Percentiles rank a stretch among this genome's conserved stretches.
Conservation (phyloP, 176 grass and related monocot genomes). For the Calamus simplicifolius region DNA sequence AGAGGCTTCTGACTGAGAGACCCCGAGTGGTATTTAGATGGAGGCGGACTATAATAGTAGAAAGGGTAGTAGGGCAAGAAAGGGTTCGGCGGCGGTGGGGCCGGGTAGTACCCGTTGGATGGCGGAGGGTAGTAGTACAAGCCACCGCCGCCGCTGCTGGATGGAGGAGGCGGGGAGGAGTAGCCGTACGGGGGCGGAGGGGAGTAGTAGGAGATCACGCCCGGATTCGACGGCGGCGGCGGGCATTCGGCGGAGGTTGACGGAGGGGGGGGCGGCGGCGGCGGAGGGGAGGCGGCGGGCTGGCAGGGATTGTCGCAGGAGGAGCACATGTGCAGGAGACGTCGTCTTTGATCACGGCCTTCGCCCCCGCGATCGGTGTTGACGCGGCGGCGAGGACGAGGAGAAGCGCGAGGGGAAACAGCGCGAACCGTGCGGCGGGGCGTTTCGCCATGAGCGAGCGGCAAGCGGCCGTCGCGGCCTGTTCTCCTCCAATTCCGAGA, state of each 20-base stretch:
- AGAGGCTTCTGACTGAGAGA: not conserved
- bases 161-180: conserved; percentile 28
- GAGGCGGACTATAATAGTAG: conserved; percentile 81
- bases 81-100: conserved; percentile 88
- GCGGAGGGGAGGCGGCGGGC: conserved; percentile 51
- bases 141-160: conserved; percentile 10
- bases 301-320: conserved; percentile 78
- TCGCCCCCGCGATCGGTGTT: too few relatives aligned
- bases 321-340: too few relatives aligned
- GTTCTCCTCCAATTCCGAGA: too few relatives aligned
- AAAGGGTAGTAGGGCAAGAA: conserved; percentile 97
- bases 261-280: conserved; percentile 25
- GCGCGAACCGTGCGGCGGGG: too few relatives aligned
- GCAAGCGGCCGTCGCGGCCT: not conserved
- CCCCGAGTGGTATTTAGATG: conserved; percentile 18
- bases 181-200: not conserved
- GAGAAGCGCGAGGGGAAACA: too few relatives aligned
- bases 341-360: too few relatives aligned
- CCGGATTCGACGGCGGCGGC: conserved; percentile 6
- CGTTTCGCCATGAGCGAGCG: too few relatives aligned
- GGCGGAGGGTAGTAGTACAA: conserved; percentile 2
- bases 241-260: conserved; percentile 2
- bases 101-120: conserved; percentile 17
- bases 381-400: too few relatives aligned
- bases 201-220: not conserved